Base-by-base conservation (phyloP, 495 filamentous ascomycete species). In the Cetradonia linearis region DNA sequence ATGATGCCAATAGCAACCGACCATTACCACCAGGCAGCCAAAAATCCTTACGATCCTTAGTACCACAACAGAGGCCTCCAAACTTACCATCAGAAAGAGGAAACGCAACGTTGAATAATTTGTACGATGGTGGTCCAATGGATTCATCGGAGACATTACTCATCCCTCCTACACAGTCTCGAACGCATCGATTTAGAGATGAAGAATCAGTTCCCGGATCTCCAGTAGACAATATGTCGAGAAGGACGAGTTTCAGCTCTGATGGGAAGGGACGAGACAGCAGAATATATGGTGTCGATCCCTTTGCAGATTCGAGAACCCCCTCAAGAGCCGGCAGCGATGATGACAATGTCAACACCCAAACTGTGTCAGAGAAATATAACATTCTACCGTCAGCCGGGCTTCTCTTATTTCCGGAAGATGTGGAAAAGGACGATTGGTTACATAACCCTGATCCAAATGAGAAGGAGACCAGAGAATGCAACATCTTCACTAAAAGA, bases 381-480 rank as follows among this genome's bases (percentile, higher is more conserved):
- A 88, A 86, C 65, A 89, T 89, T 55, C 77, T 83, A 70, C 86
- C 86, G 3, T 86, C 83, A 8, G 81, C 83, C 36, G 86, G 83
- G 1, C 69, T 90, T 60, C 67, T 91, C 31, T 69, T 89, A 25
- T 89, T 85, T 66, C 86, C 85, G 2, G 81, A 87, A 64, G 86
- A 90, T 67, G 83, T 87, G 30, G 86, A 91, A 70, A 86, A 88
- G 65, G 87, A 89, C 69, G 87, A 90, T 67, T 85, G 78, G 61
- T 61, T 91, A 62, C 87, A 91, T 66, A 87, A 88, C 63, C 86
- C 87, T 11, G 81, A 85, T 65, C 79, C 81, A 8, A 76, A 79
- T 58, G 85, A 87, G 49, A 74, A 81, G 59, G 84, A 90, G 47
- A 68, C 75, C 20, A 67, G 76, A 53, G 79, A 84, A 31, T 88